Evolutionary conservation across 2,329 filamentous ascomycete species (phyloP), one percentile per base, ranked within the genome.

Genomic region (Hymenoscyphus repandus): DNA sequence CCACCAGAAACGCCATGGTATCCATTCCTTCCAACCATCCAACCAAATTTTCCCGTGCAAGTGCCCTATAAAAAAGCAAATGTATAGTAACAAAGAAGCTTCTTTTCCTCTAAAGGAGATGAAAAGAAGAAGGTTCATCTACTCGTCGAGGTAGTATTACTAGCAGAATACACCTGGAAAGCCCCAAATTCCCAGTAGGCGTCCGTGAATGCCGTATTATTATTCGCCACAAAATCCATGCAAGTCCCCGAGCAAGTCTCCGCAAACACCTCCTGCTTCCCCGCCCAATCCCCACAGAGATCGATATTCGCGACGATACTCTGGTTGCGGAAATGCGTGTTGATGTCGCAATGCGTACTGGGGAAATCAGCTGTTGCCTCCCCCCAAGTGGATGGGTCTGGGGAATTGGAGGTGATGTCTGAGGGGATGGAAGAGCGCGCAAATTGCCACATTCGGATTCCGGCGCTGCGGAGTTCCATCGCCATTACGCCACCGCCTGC

Each of bases 211-310:
- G 63, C 63, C 2, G 55, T 52, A 7, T 53, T 52, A 31, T 66
- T 61, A 33, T 63, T 61, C 10, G 62, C 62, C 6, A 66, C 63
- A 13, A 58, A 57, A 46, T 61, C 54, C 15, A 30, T 36, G 47
- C 63, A 65, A 5, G 40, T 54, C 56, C 9, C 61, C 56, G 12
- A 59, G 55, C 36, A 65, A 53, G 42, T 60, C 43, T 60, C 48
- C 17, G 45, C 39, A 51, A 61, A 65, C 37, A 62, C 44, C 45
- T 15, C 66, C 51, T 70, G 9, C 62, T 67, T 73, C 76, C 88
- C 88, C 5, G 90, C 90, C 90, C 90, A 96, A 65, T 85, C 81
- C 22, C 91, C 91, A 69, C 91, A 96, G 65, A 95, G 86, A 32
- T 86, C 87, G 2, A 85, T 93, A 70, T 92, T 83, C 66, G 92